phyloP scores from a whole-genome alignment of 305 asterid genomes.

The Solanum hybrid region DNA sequence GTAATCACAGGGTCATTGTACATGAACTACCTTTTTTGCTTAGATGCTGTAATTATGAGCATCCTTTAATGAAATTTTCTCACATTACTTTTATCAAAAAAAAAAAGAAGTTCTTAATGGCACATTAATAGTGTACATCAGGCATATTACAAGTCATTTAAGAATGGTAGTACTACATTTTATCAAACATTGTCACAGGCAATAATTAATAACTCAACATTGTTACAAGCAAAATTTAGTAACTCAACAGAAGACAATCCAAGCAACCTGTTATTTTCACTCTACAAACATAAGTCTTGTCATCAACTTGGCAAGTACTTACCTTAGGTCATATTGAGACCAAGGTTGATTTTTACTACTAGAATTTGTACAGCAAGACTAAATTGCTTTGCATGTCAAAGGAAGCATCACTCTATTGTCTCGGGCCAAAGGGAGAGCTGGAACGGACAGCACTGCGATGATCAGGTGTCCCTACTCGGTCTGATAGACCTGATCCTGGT shows the following conservation, averaged over 20 bases:
- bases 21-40: background rate
- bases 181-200: background rate
- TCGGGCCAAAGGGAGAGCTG: conserved; percentile 17
- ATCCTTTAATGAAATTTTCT: background rate
- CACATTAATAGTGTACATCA: background rate
- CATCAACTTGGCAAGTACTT: background rate
- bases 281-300: background rate
- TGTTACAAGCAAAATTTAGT: conserved; percentile 7
- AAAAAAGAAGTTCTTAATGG: background rate
- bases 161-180: background rate
- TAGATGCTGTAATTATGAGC: background rate
- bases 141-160: background rate
- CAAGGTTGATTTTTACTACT: background rate
- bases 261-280: conserved; percentile 11
- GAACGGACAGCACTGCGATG: conserved; percentile 18
- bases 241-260: conserved; percentile 7
- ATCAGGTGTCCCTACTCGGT: conserved; percentile 27
- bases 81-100: background rate
- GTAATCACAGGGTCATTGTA: background rate
- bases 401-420: conserved; percentile 18
- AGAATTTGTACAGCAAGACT: background rate
- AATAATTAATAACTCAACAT: background rate
- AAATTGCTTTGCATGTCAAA: background rate
- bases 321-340: conserved; percentile 1
- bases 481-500: conserved; percentile 24